Base-by-base conservation (phyloP, 78 protist species). In the Dictyostelium capitatum region DNA sequence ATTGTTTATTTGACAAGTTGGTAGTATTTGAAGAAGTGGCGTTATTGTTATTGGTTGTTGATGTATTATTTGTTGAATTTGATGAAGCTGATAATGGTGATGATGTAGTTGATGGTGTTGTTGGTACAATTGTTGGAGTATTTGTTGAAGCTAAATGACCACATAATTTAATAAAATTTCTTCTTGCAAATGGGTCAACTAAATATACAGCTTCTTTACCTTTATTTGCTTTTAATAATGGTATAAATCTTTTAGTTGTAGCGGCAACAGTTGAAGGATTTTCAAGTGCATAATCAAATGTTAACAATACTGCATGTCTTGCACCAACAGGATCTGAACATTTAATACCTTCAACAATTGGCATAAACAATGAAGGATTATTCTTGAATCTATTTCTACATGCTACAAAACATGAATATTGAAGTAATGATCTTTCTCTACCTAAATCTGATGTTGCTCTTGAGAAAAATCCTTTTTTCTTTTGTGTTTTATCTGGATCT, bases 311-410 rank as follows among this genome's bases (percentile, higher is more conserved):
- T 19, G 93, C 69, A 77, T 87, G 93, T 77, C 93, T 74, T 53
- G 93, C 93, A n/a, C 93, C 93, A 28, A 87, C 93, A 64, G 82
- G 93, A 77, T 87, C 93, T 6, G 75, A 20, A 87, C 93, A 87
- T 65, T 87, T 87, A 32, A 87, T 87, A 77, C 93, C 93, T 25
- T 87, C 93, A 19, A 87, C 84, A 32, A 87, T 87, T 30, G 93
- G 93, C 83, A 87, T 87, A 64, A 87, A 87, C 3, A 87, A 62
- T 43, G 93, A 77, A 50, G 93, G 93, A 65, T 73, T 87, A n/a
- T 87, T 87, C 56, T 87, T 87, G 37, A 77, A 87, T 87, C 93
- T 87, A 77, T 87, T 87, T 87, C 93, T 74, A 51, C 93, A 87
- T 41, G 93, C 93, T 48, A 87, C 93, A 77, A 87, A 87, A 51